These are phyloP conservation scores for Ogataea hybrid DNA, from an alignment of 1,139 yeast species.

Conservation along the genomic window DNA sequence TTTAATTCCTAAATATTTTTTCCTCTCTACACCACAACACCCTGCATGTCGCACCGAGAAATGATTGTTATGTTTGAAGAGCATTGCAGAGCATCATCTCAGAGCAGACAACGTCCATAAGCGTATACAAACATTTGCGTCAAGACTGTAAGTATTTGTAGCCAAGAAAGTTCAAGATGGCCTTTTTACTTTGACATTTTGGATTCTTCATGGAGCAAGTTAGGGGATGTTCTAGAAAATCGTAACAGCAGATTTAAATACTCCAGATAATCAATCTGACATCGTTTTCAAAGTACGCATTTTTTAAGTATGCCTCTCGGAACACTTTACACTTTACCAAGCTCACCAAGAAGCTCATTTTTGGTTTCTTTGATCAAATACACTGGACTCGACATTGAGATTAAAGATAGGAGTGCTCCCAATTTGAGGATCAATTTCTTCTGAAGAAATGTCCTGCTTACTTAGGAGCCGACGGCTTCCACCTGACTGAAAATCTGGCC, in stretches of 20 bases:
- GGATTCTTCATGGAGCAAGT: neutral
- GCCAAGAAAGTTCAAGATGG: too few relatives aligned
- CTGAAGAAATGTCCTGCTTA: conserved; percentile 33
- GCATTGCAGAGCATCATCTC: too few relatives aligned
- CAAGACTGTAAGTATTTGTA: too few relatives aligned
- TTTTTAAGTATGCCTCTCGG: neutral
- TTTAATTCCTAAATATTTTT: neutral
- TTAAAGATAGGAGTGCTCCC: conserved; percentile 35
- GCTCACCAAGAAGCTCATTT: conserved; percentile 1
- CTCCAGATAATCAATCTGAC: neutral
- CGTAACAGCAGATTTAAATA: neutral
- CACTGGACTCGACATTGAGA: conserved; percentile 37
- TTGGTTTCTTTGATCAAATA: neutral
- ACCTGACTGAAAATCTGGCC: conserved; percentile 29
- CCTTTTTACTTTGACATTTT: neutral
- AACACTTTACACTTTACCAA: neutral
- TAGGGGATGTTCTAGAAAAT: neutral
- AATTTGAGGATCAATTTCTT: conserved; percentile 35
- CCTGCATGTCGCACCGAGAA: neutral
- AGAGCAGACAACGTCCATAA: too few relatives aligned
- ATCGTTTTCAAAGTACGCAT: neutral
- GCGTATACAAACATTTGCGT: too few relatives aligned
- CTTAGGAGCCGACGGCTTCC: conserved; percentile 27
- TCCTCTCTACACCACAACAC: neutral
- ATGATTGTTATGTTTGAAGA: neutral